phyloP scores from a whole-genome alignment of 768 basidiomycete genomes.

The Cystofilobasidium capitatum region DNA sequence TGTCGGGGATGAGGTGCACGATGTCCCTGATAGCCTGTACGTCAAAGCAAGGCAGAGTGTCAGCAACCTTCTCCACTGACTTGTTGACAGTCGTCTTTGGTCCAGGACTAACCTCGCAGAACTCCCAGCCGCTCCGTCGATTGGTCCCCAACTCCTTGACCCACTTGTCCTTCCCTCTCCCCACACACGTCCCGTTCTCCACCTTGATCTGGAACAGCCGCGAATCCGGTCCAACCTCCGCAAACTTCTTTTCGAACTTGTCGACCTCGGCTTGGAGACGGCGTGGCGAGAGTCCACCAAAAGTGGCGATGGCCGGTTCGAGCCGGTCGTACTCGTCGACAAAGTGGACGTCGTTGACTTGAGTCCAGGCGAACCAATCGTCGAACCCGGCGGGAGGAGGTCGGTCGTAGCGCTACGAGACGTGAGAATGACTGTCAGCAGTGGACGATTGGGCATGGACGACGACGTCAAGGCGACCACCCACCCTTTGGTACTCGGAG shows the following conservation, averaged over 20 bases:
- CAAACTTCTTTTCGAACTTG: neutral
- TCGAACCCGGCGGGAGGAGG: neutral
- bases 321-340: constrained; percentile 4
- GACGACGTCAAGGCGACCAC: no score
- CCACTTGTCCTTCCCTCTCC: neutral
- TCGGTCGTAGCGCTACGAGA: neutral
- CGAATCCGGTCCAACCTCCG: neutral
- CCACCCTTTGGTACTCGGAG: neutral
- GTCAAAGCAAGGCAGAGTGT: neutral
- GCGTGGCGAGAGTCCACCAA: neutral
- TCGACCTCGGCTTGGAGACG: neutral
- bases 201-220: neutral
- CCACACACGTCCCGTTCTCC: neutral
- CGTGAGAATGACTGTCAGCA: neutral
- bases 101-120: neutral
- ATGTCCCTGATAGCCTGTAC: neutral
- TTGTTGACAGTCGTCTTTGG: neutral
- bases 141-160: neutral
- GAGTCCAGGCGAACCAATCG: neutral
- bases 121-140: neutral
- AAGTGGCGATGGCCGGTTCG: neutral
- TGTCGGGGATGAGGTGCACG: neutral
- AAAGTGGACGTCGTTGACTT: neutral
- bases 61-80: no score
- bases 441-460: neutral